A percentile compares a stretch with the other conserved stretches of the same genome.
phyloP scores from a whole-genome alignment of 1,284 basidiomycete species.

The Wallemia ichthyophaga region DNA sequence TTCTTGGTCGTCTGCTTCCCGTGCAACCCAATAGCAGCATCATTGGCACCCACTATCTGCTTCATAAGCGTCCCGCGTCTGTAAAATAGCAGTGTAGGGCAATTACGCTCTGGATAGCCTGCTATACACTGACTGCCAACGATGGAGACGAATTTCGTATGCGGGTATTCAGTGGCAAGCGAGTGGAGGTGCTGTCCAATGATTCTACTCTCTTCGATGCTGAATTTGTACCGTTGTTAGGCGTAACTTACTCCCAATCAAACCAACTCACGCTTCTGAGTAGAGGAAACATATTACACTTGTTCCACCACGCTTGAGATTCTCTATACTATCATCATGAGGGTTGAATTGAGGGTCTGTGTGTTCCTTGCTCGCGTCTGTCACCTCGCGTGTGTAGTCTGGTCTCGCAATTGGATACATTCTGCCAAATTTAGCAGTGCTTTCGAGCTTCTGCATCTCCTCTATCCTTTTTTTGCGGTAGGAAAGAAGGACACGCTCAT shows the following conservation, averaged over 20 bases:
- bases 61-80: slow-evolving; percentile 62
- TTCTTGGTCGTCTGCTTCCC: slow-evolving; percentile 46
- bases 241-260: too few relatives aligned
- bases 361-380: slow-evolving; percentile 50
- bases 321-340: slow-evolving; percentile 9
- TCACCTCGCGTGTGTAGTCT: slow-evolving; percentile 82
- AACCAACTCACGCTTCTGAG: slow-evolving; percentile 56
- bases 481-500: slow-evolving; percentile 39
- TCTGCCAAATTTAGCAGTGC: slow-evolving; percentile 44
- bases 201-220: slow-evolving; percentile 46
- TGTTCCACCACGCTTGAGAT: slow-evolving; percentile 18
- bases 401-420: slow-evolving; percentile 70
- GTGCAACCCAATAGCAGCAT: slow-evolving; percentile 27
- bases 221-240: too few relatives aligned
- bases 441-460: slow-evolving; percentile 30
- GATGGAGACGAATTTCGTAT: slow-evolving; percentile 86
- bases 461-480: slow-evolving; percentile 35
- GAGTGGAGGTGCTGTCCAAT: slow-evolving; percentile 37
- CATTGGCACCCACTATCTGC: slow-evolving; percentile 38
- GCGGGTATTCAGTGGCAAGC: slow-evolving; percentile 51
- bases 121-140: slow-evolving; percentile 85
- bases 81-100: slow-evolving; percentile 81
- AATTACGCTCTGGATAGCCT: slow-evolving; percentile 66
- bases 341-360: slow-evolving; percentile 20
- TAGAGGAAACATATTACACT: slow-evolving; percentile 46